Evolutionary conservation across 805 yeast species (phyloP), one percentile per base, ranked within the genome.

Genomic region (Cyberlindnera bimundalis): DNA sequence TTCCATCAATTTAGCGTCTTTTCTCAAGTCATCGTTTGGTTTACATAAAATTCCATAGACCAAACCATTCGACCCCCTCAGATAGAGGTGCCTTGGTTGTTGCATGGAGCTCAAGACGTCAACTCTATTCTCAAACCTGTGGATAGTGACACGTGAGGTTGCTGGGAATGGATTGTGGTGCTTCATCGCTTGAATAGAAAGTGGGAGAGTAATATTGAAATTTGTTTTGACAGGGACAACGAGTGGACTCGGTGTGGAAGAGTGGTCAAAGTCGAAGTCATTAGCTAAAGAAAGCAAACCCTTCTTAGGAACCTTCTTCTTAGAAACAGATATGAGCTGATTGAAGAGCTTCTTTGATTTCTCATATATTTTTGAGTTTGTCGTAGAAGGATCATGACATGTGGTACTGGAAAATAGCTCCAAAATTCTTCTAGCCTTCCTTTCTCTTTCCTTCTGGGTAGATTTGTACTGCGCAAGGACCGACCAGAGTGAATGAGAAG

Each of bases 1-100:
- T 52, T 95, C 72, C 84, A 89, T 84, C 38, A 91, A 77, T 52
- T 95, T 84, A 4, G 96, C 93, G 67, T 95, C 99, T 56, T 95
- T 95, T 48, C 98, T 68, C 15, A 95, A 81, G 65, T 93, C 99
- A 62, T 93, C 99, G 47, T 79, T 75, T 8, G 82, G 79, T 57
- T 93, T 93, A 52, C 95, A 81, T 65, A 93, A 71, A 13, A 93
- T 71, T 15, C 82, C 74, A 58, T 90, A 90, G 1, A 67, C 60
- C n/a, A 65, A 63, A 8, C 91, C 90, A 62, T 91, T 86, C 2
- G 86, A 78, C 0, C 98, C 99, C 29, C 76, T 61, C 3, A 91
- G 66, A 12, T 77, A 77, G 8, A 93, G 66, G 48, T 85, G 81
- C 51, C 87, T 77, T 0, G 99, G 99, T 64, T 76, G 79, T 60